phyloP scores from a whole-genome alignment of 2,329 filamentous ascomycete genomes.

The Leptographium galeiforme region DNA sequence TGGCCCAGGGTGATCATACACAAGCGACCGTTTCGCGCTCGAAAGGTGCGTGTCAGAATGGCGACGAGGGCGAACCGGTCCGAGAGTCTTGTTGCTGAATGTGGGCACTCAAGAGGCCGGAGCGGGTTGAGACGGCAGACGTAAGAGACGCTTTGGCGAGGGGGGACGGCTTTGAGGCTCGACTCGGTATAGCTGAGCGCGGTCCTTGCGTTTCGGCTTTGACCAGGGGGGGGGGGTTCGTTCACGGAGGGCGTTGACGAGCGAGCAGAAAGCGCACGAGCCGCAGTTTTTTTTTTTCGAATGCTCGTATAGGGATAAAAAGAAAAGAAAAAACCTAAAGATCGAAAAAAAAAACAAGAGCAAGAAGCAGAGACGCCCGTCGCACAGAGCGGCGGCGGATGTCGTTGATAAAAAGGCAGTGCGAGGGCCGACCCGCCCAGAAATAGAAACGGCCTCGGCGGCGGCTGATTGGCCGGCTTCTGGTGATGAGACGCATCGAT shows the following conservation, averaged over 20 bases:
- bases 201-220: constrained; percentile 18
- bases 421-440: neutral
- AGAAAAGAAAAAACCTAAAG: too few relatives aligned
- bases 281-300: too few relatives aligned
- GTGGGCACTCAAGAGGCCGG: too few relatives aligned
- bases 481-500: neutral
- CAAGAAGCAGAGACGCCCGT: neutral
- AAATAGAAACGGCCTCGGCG: neutral
- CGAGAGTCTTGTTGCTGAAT: too few relatives aligned
- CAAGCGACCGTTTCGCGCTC: constrained; percentile 31
- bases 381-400: neutral
- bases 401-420: neutral
- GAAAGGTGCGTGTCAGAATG: constrained; percentile 24
- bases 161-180: too few relatives aligned
- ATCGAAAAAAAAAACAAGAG: neutral
- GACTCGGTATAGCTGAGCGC: too few relatives aligned
- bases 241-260: neutral
- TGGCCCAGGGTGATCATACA: constrained; percentile 21
- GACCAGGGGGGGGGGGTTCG: constrained; percentile 19
- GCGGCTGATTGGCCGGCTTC: neutral
- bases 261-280: too few relatives aligned
- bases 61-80: constrained; percentile 8
- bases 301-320: too few relatives aligned
- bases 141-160: constrained; percentile 22
- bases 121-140: constrained; percentile 26